A percentile compares a stretch with the other conserved stretches of the same genome.
These are phyloP conservation scores for Heterobasidion occidentale DNA, from an alignment of 1,284 basidiomycete species.

Conservation along the genomic window DNA sequence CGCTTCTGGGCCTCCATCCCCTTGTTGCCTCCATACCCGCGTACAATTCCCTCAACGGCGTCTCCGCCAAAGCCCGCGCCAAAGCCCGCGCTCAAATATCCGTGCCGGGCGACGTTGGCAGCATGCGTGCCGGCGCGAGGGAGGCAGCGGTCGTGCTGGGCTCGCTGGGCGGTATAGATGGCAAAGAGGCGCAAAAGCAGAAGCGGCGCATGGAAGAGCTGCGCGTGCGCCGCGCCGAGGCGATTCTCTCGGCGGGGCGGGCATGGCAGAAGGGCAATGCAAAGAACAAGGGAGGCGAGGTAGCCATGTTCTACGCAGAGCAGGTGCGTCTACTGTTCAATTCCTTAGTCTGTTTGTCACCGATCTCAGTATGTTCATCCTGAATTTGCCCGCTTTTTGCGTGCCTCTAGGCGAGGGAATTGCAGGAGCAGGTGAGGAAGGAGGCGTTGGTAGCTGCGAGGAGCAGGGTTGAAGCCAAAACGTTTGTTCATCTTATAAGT, in stretches of 20 bases:
- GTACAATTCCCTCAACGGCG: conserved; percentile 29
- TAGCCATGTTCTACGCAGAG: conserved; percentile 62
- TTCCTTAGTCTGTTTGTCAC: not conserved
- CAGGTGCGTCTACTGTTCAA: conserved; percentile 28
- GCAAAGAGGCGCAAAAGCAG: conserved; percentile 10
- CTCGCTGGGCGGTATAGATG: not conserved
- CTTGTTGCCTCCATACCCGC: conserved; percentile 50
- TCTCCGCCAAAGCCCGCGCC: conserved; percentile 24
- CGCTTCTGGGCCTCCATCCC: conserved; percentile 27
- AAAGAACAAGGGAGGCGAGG: conserved; percentile 55
- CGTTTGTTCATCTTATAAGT: conserved; percentile 28
- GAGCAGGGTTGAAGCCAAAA: conserved; percentile 49
- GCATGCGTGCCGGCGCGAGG: not conserved
- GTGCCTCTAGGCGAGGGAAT: conserved; percentile 46
- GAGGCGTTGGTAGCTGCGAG: conserved; percentile 55
- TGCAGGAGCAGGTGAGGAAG: conserved; percentile 44
- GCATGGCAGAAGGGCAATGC: conserved; percentile 57
- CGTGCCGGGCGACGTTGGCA: not conserved
- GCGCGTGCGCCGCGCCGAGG: conserved; percentile 41
- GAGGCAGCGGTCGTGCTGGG: conserved; percentile 34
- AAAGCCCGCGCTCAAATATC: conserved; percentile 7
- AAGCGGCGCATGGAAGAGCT: conserved; percentile 35
- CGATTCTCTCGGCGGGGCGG: conserved; percentile 52
- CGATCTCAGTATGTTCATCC: not conserved
- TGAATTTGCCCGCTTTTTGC: conserved; percentile 2